Conservation (phyloP, 2,329 filamentous ascomycete species). For the Arthroderma sp. region DNA sequence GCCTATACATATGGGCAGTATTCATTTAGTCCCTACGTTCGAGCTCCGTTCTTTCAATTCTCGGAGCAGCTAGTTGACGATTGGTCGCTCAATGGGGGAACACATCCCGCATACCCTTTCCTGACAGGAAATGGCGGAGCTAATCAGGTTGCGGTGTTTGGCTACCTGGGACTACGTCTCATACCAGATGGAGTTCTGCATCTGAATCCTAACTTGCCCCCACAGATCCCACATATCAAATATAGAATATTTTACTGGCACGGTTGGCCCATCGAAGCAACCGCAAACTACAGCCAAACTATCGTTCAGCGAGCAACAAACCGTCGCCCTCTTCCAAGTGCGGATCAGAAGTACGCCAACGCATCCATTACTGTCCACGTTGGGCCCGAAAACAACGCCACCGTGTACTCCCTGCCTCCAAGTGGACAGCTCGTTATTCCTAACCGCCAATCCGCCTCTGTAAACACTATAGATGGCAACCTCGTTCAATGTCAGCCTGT, state of each 20-base stretch:
- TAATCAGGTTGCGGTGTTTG: slow-evolving; percentile 55
- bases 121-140: slow-evolving; percentile 59
- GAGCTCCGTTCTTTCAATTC: slow-evolving; percentile 58
- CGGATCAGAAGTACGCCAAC: slow-evolving; percentile 44
- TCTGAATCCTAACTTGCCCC: slow-evolving; percentile 53
- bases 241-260: slow-evolving; percentile 57
- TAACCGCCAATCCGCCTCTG: slow-evolving; percentile 47
- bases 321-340: slow-evolving; percentile 37
- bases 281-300: slow-evolving; percentile 54
- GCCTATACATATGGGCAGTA: slow-evolving; percentile 56
- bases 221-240: slow-evolving; percentile 49
- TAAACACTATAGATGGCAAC: slow-evolving; percentile 46
- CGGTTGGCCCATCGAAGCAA: slow-evolving; percentile 50
- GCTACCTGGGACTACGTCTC: slow-evolving; percentile 53
- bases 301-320: slow-evolving; percentile 43
- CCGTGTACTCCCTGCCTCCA: slow-evolving; percentile 36
- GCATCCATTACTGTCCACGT: slow-evolving; percentile 48
- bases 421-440: slow-evolving; percentile 43
- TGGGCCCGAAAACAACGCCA: slow-evolving; percentile 34
- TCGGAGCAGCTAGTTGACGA: slow-evolving; percentile 57
- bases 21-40: slow-evolving; percentile 50
- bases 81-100: slow-evolving; percentile 48
- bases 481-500: slow-evolving; percentile 53
- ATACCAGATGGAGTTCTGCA: slow-evolving; percentile 47
- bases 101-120: slow-evolving; percentile 59